These are phyloP conservation scores for Serendipita vermifera DNA, from an alignment of 768 basidiomycete genomes.

Conservation along the genomic window DNA sequence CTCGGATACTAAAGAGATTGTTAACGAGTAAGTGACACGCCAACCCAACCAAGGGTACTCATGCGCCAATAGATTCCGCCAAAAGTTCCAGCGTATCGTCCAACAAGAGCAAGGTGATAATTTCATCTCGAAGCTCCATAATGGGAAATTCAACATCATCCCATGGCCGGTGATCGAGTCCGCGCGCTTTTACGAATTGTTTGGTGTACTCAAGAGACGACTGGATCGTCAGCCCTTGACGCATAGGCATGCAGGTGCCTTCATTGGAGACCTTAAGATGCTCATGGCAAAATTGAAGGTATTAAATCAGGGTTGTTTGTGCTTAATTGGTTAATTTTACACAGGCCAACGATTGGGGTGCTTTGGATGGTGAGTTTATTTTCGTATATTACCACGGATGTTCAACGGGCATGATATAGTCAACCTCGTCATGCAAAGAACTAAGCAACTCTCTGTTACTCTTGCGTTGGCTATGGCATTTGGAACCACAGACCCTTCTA, in stretches of 20 bases:
- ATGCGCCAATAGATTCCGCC: conserved; percentile 32
- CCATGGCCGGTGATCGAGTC: conserved; percentile 61
- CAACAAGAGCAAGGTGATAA: conserved; percentile 47
- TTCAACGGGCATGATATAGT: conserved; percentile 16
- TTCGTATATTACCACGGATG: neutral
- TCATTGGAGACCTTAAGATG: conserved; percentile 45
- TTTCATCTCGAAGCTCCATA: conserved; percentile 48
- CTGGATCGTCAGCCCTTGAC: conserved; percentile 38
- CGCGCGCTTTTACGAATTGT: conserved; percentile 44
- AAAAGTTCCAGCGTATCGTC: conserved; percentile 48
- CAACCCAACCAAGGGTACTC: too few relatives aligned
- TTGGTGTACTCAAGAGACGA: conserved; percentile 32
- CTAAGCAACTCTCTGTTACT: conserved; percentile 28
- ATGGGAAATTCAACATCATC: conserved; percentile 41
- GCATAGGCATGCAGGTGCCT: conserved; percentile 40
- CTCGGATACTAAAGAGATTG: conserved; percentile 45
- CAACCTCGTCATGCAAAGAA: conserved; percentile 20
- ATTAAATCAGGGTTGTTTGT: neutral
- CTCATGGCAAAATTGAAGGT: conserved; percentile 59
- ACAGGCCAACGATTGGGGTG: conserved; percentile 53
- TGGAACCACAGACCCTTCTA: conserved; percentile 33
- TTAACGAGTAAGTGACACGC: conserved; percentile 41
- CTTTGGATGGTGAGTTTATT: conserved; percentile 40
- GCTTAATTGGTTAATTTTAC: neutral
- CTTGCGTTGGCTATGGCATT: conserved; percentile 37